phyloP scores from a whole-genome alignment of 1,284 basidiomycete species.

The Albatrellus sp. region DNA sequence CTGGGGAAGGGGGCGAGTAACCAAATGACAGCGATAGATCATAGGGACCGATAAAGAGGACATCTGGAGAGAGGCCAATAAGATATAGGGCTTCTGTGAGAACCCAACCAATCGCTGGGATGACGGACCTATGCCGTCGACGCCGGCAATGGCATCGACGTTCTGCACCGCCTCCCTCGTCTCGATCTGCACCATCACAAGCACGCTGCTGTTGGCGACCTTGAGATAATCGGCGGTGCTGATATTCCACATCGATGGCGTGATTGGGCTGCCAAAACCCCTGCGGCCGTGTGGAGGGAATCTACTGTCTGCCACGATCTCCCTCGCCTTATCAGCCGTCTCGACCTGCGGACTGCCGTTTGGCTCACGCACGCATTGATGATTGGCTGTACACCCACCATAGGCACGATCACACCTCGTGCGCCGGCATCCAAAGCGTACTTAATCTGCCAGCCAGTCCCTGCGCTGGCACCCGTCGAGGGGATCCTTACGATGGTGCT shows the following conservation, averaged over 20 bases:
- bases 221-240: slow-evolving; percentile 37
- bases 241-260: slow-evolving; percentile 42
- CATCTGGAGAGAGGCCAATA: slow-evolving; percentile 27
- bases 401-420: slow-evolving; percentile 48
- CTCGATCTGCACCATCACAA: slow-evolving; percentile 61
- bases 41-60: slow-evolving; percentile 57
- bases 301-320: slow-evolving; percentile 39
- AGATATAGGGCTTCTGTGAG: slow-evolving; percentile 17
- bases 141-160: slow-evolving; percentile 45
- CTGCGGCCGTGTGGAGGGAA: slow-evolving; percentile 47
- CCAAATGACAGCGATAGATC: slow-evolving; percentile 52
- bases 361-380: not conserved
- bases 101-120: not conserved
- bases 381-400: slow-evolving; percentile 26
- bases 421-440: slow-evolving; percentile 53
- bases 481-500: slow-evolving; percentile 49
- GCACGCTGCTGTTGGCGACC: slow-evolving; percentile 40
- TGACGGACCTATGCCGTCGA: slow-evolving; percentile 47
- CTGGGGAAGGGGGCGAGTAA: slow-evolving; percentile 43
- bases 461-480: slow-evolving; percentile 39
- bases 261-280: slow-evolving; percentile 52
- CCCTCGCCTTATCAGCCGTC: slow-evolving; percentile 40
- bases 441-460: slow-evolving; percentile 58
- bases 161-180: slow-evolving; percentile 48
- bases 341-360: slow-evolving; percentile 29